Evolutionary conservation across 2,329 filamentous ascomycete species (phyloP).

Genomic region (Trichoderma citrinoviride): DNA sequence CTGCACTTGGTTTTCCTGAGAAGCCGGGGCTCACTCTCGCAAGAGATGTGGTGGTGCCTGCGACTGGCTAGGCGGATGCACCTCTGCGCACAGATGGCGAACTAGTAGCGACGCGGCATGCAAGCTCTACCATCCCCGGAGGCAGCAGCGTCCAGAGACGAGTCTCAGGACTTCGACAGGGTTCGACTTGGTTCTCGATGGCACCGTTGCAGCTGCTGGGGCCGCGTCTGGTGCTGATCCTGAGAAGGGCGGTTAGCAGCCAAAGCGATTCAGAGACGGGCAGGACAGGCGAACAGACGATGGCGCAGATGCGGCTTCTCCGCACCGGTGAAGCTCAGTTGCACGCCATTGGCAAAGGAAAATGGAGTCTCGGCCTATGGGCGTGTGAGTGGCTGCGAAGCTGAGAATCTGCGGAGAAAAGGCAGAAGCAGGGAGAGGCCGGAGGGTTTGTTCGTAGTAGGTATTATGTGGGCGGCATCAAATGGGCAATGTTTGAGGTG

Average conservation of each 20-base stretch:
- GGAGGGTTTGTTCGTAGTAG: too few relatives aligned
- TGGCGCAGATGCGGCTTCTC: background rate
- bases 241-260: background rate
- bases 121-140: background rate
- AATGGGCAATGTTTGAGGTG: too few relatives aligned
- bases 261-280: background rate
- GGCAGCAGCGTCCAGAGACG: background rate
- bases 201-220: background rate
- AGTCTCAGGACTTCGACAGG: background rate
- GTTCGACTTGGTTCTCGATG: background rate
- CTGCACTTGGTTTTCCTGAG: background rate
- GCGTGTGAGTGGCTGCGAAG: background rate
- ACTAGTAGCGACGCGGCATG: background rate
- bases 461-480: background rate
- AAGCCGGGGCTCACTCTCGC: background rate
- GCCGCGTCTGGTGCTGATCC: background rate
- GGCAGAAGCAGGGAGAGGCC: background rate
- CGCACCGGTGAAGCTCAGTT: conserved; percentile 13
- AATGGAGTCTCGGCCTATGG: background rate
- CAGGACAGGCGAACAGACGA: background rate
- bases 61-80: background rate
- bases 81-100: background rate
- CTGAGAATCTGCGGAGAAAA: background rate
- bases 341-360: conserved; percentile 1
- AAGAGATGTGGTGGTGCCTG: background rate